Percentiles rank a stretch among this genome's conserved stretches.
Evolutionary conservation across 805 yeast species (phyloP).

Genomic region (Lipomyces spencermartinsiae): DNA sequence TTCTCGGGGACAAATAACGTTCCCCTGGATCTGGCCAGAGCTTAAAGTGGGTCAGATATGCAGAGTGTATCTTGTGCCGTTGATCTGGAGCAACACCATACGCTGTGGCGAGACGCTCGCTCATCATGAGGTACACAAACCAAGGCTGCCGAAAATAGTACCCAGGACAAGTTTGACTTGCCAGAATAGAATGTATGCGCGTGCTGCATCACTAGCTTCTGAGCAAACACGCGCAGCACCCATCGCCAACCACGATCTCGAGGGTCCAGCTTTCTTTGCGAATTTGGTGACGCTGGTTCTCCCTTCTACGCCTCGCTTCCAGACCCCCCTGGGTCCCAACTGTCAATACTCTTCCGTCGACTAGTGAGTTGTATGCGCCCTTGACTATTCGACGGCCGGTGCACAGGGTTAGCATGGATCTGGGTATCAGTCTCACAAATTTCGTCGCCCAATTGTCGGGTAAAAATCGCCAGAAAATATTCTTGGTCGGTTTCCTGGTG

Average conservation of each 20-base stretch:
- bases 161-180: background rate
- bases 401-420: background rate
- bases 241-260: background rate
- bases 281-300: background rate
- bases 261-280: background rate
- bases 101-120: too few species aligned
- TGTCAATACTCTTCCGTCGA: background rate
- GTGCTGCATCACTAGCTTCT: background rate
- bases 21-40: background rate
- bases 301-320: background rate
- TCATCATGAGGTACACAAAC: too few species aligned
- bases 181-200: background rate
- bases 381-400: background rate
- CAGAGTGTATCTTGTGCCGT: background rate
- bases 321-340: background rate
- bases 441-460: background rate
- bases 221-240: background rate
- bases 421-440: background rate
- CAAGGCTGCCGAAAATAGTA: background rate
- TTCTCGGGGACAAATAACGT: background rate
- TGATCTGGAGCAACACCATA: too few species aligned
- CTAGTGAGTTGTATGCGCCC: background rate
- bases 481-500: slow-evolving; percentile 10
- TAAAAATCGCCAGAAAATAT: slow-evolving; percentile 8
- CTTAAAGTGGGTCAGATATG: background rate